These are phyloP conservation scores for Lactifluus pinguis DNA, from an alignment of 768 basidiomycete genomes.

Conservation along the genomic window DNA sequence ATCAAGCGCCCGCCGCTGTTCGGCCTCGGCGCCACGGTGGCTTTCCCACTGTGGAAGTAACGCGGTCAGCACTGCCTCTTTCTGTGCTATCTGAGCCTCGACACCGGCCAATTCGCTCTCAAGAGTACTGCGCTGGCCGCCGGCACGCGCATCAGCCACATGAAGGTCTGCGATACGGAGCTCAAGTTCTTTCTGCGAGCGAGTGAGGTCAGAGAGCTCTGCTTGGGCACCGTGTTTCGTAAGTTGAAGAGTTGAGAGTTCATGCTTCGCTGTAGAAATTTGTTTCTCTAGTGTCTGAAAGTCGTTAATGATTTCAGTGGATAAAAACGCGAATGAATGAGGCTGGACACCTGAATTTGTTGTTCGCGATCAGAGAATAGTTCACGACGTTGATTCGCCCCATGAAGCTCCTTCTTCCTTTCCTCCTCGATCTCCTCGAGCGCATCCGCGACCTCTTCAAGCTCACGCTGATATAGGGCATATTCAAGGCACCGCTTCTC, in stretches of 20 bases:
- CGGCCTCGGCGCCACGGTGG: slow-evolving; percentile 38
- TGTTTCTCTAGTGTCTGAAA: slow-evolving; percentile 63
- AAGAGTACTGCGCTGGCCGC: slow-evolving; percentile 53
- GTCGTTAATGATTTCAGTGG: not conserved
- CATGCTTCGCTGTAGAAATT: slow-evolving; percentile 61
- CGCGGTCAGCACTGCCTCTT: slow-evolving; percentile 52
- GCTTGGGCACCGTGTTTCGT: slow-evolving; percentile 67
- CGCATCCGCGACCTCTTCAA: slow-evolving; percentile 80
- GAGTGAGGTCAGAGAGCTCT: slow-evolving; percentile 82
- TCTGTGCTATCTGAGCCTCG: slow-evolving; percentile 49
- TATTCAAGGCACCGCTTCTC: slow-evolving; percentile 93
- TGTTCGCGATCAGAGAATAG: slow-evolving; percentile 79
- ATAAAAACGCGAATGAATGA: not conserved
- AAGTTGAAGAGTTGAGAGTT: slow-evolving; percentile 57
- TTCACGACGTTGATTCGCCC: slow-evolving; percentile 71
- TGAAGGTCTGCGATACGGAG: slow-evolving; percentile 75
- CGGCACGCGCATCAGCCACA: slow-evolving; percentile 52
- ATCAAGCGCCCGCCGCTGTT: slow-evolving; percentile 62
- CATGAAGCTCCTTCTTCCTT: slow-evolving; percentile 71
- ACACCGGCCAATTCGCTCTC: slow-evolving; percentile 56
- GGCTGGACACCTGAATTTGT: slow-evolving; percentile 59
- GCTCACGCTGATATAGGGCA: slow-evolving; percentile 82
- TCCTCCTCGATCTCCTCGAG: slow-evolving; percentile 84
- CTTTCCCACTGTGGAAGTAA: slow-evolving; percentile 66
- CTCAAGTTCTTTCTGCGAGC: slow-evolving; percentile 77